Evolutionary conservation across 106 monocot genomes (phyloP).

Genomic region (Cymbidium sinense): DNA sequence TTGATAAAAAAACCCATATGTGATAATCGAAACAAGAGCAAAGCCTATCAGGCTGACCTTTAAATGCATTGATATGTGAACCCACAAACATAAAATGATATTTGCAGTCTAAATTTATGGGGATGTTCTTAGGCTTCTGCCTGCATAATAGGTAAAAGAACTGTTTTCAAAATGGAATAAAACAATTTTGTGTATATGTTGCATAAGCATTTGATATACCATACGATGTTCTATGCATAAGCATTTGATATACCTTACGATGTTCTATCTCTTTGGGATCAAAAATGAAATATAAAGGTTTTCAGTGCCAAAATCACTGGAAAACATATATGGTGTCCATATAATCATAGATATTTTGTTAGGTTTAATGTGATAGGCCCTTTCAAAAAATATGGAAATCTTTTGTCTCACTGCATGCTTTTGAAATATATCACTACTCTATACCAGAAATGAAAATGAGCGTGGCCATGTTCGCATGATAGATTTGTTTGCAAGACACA

Average conservation of each 20-base stretch:
- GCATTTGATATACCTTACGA: neutral
- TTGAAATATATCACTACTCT: neutral
- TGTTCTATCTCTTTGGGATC: neutral
- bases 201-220: neutral
- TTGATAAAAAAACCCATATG: neutral
- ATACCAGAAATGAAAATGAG: no score
- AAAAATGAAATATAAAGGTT: neutral
- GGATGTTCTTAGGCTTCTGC: neutral
- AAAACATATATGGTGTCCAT: neutral
- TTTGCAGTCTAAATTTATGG: neutral
- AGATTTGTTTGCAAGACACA: neutral
- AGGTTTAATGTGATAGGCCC: neutral
- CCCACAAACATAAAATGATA: neutral
- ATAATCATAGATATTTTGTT: neutral
- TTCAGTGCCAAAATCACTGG: neutral
- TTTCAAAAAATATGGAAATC: neutral
- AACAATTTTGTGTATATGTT: slow-evolving; percentile 3
- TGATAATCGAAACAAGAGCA: neutral
- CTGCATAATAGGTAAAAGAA: neutral
- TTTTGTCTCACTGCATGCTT: no score
- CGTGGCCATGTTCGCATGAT: neutral
- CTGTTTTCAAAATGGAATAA: neutral
- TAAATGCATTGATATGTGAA: neutral
- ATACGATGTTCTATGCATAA: neutral
- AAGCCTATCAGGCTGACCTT: neutral